Percentiles rank a stretch among this genome's conserved stretches.
phyloP scores from a whole-genome alignment of 1,284 basidiomycete genomes.

The Acaromyces ingoldii region DNA sequence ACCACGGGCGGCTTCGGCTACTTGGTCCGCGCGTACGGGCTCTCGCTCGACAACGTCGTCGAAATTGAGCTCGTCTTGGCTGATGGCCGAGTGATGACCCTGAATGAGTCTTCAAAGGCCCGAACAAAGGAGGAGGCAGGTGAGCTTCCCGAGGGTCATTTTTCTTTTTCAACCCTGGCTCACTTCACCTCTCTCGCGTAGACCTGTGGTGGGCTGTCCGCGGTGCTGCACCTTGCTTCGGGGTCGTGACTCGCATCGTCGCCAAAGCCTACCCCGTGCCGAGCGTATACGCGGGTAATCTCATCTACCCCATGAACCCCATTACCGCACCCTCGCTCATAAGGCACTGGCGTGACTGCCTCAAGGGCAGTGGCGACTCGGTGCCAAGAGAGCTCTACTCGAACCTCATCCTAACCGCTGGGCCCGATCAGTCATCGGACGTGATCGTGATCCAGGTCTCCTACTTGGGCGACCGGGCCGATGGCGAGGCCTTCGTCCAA shows the following conservation, averaged over 20 bases:
- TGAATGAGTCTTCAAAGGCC: constrained; percentile 29
- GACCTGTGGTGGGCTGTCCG: constrained; percentile 80
- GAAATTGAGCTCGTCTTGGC: constrained; percentile 46
- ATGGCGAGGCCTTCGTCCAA: constrained; percentile 71
- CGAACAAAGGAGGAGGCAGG: constrained; percentile 39
- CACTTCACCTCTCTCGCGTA: constrained; percentile 12
- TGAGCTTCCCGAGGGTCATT: constrained; percentile 3
- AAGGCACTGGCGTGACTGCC: constrained; percentile 83
- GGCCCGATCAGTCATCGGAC: constrained; percentile 55
- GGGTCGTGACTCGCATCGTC: constrained; percentile 80
- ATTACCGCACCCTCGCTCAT: constrained; percentile 78
- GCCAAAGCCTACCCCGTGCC: constrained; percentile 78
- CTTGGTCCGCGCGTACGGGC: constrained; percentile 70
- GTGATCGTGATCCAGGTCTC: constrained; percentile 83
- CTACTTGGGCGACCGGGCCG: constrained; percentile 66
- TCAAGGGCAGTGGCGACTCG: constrained; percentile 59
- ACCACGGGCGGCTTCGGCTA: constrained; percentile 85
- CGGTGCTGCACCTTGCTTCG: constrained; percentile 76
- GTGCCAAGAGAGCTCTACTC: constrained; percentile 74
- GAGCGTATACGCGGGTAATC: constrained; percentile 79
- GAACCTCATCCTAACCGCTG: constrained; percentile 81
- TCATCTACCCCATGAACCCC: constrained; percentile 80
- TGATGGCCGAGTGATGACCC: constrained; percentile 35
- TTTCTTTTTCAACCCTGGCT: no score
- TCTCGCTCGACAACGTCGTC: constrained; percentile 52